Base-by-base conservation (phyloP, 192 early-diverging fungal genomes). In the Paraglomus brasilianum region DNA sequence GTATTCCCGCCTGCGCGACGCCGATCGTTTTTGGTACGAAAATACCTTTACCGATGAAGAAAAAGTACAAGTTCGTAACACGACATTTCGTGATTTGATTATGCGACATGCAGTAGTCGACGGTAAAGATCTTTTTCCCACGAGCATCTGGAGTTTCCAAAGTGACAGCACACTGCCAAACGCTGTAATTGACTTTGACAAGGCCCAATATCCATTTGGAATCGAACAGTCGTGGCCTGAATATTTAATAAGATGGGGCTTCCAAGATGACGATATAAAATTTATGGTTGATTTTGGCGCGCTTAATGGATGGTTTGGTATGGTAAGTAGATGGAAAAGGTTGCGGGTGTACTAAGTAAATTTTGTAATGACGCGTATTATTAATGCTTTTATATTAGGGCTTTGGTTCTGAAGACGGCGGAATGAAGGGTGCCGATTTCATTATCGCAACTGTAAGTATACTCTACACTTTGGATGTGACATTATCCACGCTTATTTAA, bases 1-100 rank as follows among this genome's bases (percentile, higher is more conserved):
- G 48, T 85, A 86, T 60, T 24, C 42, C 2, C 66, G 72, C 5
- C 40, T 85, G n/a, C 58, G 83, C 9, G 84, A 73, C 43, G 76
- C 76, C 5, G 83, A 85, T 58, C 66, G 74, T 24, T 82, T 71
- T 50, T 85, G 83, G 83, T 85, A 83, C 65, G 78, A 85, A 66
- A 72, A 69, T 15, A 62, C 70, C 14, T 73, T 86, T 13, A 77
- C 70, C 10, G 50, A 46, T 11, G 66, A 66, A n/a, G 84, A 86
- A 43, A 17, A 55, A 9, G 14, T n/a, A 19, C 47, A 14, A 2
- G 19, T 75, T 13, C 30, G 49, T 51, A 43, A 75, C 15, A 60
- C 71, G 10, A 75, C 74, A 13, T 17, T 75, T 19, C 30, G 74
- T n/a, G 49, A 62, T 13, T 21, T 72, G 22, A 49, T 72, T 50